phyloP scores from a whole-genome alignment of 805 yeast species.

The Candida vaughaniae region DNA sequence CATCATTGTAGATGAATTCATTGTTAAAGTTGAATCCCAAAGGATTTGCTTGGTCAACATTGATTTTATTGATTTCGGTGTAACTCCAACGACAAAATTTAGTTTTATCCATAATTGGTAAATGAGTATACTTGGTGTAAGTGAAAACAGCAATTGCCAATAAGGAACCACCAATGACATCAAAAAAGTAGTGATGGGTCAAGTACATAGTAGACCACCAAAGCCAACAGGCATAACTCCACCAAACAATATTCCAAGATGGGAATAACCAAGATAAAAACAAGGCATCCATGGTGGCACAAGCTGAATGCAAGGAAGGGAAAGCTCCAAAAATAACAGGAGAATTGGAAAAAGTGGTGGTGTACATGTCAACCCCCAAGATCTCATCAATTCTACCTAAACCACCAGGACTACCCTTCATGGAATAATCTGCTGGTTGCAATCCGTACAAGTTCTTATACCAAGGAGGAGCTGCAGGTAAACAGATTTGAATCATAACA shows the following conservation, averaged over 20 bases:
- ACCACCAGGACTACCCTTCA: conserved; percentile 96
- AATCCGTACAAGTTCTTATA: conserved; percentile 81
- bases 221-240: conserved; percentile 82
- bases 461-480: conserved; percentile 99
- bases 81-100: conserved; percentile 74
- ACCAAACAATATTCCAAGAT: conserved; percentile 58
- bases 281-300: conserved; percentile 90
- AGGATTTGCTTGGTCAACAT: conserved; percentile 31
- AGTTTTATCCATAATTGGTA: conserved; percentile 58
- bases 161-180: conserved; percentile 91
- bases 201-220: conserved; percentile 99
- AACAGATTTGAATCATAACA: conserved; percentile 74
- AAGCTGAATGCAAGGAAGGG: conserved; percentile 86
- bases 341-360: conserved; percentile 77
- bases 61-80: conserved; percentile 28
- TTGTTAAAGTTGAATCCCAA: conserved; percentile 17
- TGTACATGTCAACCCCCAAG: conserved; percentile 78
- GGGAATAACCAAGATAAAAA: conserved; percentile 87
- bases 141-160: conserved; percentile 70
- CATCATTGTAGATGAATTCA: conserved; percentile 14
- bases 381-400: conserved; percentile 80
- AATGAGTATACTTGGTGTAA: conserved; percentile 61
- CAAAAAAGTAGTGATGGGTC: conserved; percentile 95
- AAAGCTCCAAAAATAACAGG: conserved; percentile 94
- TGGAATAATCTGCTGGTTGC: conserved; percentile 84